A percentile compares a stretch with the other conserved stretches of the same genome.
Evolutionary conservation across 768 basidiomycete genomes (phyloP).

Genomic region (Naganishia randhawae): DNA sequence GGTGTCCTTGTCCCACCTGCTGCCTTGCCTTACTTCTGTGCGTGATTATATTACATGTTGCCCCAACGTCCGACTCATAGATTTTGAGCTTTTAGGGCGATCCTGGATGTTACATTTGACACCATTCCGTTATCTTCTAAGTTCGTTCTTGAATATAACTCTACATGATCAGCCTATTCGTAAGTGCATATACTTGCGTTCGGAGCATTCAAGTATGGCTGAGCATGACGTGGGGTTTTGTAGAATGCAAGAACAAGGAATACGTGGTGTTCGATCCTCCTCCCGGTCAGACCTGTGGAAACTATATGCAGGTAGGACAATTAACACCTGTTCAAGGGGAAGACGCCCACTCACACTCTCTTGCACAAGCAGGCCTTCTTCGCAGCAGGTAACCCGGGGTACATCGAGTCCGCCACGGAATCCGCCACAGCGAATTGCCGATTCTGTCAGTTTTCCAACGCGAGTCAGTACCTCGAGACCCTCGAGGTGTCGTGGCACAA

Average conservation of each 20-base stretch:
- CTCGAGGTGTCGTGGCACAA: conserved; percentile 63
- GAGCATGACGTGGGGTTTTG: neutral
- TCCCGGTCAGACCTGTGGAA: conserved; percentile 63
- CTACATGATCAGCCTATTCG: conserved; percentile 12
- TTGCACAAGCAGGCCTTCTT: conserved; percentile 1
- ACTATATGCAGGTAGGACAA: conserved; percentile 66
- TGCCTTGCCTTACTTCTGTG: conserved; percentile 17
- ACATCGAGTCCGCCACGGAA: conserved; percentile 3
- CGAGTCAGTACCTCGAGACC: conserved; percentile 59
- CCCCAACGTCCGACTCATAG: neutral
- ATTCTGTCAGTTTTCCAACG: conserved; percentile 64
- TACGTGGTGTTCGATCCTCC: conserved; percentile 72
- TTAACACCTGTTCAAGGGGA: conserved; percentile 56
- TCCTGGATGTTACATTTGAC: conserved; percentile 17
- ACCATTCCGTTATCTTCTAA: conserved; percentile 17
- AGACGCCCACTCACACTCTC: neutral
- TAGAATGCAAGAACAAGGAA: conserved; percentile 55
- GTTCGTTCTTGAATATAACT: conserved; percentile 2
- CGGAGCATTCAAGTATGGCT: neutral
- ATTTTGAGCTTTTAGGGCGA: neutral
- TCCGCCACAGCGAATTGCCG: conserved; percentile 60
- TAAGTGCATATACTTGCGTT: neutral
- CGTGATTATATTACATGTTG: neutral
- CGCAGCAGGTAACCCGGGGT: conserved; percentile 4
- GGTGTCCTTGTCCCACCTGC: conserved; percentile 15